Evolutionary conservation across 306 rosid genomes (phyloP), one percentile per base, ranked within the genome.

Genomic region (Citrullus colocynthis): DNA sequence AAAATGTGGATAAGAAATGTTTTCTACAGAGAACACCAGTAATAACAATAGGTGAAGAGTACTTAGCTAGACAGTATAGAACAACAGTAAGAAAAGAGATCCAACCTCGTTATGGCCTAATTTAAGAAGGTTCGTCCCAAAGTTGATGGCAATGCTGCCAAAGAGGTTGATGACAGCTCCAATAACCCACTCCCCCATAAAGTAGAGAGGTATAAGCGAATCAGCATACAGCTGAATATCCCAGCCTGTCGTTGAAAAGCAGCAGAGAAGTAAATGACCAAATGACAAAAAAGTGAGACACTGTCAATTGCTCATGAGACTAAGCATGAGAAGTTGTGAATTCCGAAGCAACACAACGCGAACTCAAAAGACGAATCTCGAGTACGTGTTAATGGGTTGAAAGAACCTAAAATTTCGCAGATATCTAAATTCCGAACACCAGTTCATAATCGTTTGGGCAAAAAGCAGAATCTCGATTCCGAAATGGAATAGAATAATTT

Each of bases 131-230:
- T 95, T 95, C 75, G 97, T 95, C 54, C 99, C 97, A 78, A 95
- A 95, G 83, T 95, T 95, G 82, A 95, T 95, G 82, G 96, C 92
- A 87, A 95, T 84, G 92, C 99, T 95, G 73, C 99, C 99, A 48
- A 92, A 86, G 51, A 95, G 97, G 86, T 95, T 95, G 83, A 95
- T 92, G 83, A 95, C 81, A 77, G 97, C 99, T 85, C 99, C 99
- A 83, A 95, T 86, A 81, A 92, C 87, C 99, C 99, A 95, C 96
- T 90, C 93, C 87, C 97, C 97, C 98, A 94, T 94, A 85, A 79
- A 85, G 84, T 67, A 81, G 82, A 79, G 77, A 84, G 70, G 74
- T 41, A 30, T 79, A 80, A 82, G 83, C 66, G 85, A 83, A 71
- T 80, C 84, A 71, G 81, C 91, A 89, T 83, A 87, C 90, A 88